These are phyloP conservation scores for Phytophthora vignae DNA, from an alignment of 352 stramenopile species.

Conservation along the genomic window DNA sequence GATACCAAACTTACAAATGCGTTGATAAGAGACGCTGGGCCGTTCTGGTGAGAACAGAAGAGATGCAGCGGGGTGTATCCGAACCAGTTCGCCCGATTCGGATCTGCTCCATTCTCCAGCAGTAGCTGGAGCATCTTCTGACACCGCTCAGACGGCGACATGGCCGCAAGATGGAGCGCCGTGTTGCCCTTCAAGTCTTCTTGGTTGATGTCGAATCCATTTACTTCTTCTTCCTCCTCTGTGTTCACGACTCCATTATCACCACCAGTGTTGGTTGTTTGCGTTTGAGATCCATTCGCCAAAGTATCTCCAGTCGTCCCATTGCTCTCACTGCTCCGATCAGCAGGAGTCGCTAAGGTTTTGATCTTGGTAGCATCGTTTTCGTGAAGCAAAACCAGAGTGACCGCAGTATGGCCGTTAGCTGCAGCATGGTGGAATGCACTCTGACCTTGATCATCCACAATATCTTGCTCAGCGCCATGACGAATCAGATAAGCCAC, in stretches of 20 bases:
- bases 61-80: conserved; percentile 87
- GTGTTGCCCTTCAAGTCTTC: conserved; percentile 88
- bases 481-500: conserved; percentile 79
- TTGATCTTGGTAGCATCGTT: conserved; percentile 47
- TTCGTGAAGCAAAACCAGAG: conserved; percentile 76
- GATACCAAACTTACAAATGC: conserved; percentile 73
- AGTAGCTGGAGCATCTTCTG: conserved; percentile 87
- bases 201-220: conserved; percentile 77
- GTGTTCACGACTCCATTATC: neutral
- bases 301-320: conserved; percentile 2
- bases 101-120: conserved; percentile 81
- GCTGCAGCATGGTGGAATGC: conserved; percentile 84
- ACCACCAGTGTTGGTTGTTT: conserved; percentile 14
- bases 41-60: conserved; percentile 86
- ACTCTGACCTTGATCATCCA: conserved; percentile 87
- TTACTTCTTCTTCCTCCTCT: conserved; percentile 34
- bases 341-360: conserved; percentile 7
- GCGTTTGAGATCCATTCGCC: conserved; percentile 20
- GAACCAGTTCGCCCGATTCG: conserved; percentile 86
- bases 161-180: conserved; percentile 83
- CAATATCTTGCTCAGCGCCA: conserved; percentile 71
- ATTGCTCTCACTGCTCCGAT: conserved; percentile 23
- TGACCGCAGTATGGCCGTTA: conserved; percentile 80
- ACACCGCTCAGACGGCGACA: conserved; percentile 80
- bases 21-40: conserved; percentile 72